Evolutionary conservation across 306 rosid genomes (phyloP).

Genomic region (Parietaria judaica): DNA sequence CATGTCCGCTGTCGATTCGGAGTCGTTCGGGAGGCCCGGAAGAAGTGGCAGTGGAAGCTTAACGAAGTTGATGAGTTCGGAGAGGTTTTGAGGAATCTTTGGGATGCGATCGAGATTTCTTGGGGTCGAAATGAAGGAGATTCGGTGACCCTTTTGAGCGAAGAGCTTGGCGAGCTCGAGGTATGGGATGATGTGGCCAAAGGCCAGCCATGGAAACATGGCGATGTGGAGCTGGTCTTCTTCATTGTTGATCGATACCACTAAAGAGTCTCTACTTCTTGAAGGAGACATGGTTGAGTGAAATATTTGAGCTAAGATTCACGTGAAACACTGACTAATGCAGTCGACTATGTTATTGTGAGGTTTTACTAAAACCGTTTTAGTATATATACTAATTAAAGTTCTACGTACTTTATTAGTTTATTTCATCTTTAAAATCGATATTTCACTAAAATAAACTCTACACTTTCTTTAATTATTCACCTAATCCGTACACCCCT

Average conservation of each 20-base stretch:
- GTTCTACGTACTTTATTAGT: too few species aligned
- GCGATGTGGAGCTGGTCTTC: constrained; percentile 32
- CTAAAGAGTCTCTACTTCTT: not conserved
- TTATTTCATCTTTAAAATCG: too few species aligned
- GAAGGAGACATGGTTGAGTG: not conserved
- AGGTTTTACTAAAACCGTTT: too few species aligned
- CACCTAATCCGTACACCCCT: too few species aligned
- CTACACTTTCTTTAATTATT: too few species aligned
- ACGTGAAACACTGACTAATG: too few species aligned
- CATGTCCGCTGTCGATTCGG: constrained; percentile 19
- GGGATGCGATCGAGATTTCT: constrained; percentile 45
- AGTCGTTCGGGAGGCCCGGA: constrained; percentile 18
- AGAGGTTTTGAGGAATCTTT: constrained; percentile 25
- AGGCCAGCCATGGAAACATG: constrained; percentile 62
- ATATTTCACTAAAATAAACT: too few species aligned
- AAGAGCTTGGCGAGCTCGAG: constrained; percentile 45
- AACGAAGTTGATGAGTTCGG: constrained; percentile 23
- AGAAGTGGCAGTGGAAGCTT: constrained; percentile 31
- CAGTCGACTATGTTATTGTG: too few species aligned
- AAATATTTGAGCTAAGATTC: too few species aligned
- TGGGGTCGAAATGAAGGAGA: constrained; percentile 44
- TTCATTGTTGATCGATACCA: not conserved
- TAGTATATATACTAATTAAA: too few species aligned
- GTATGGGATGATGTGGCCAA: constrained; percentile 45
- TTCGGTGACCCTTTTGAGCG: constrained; percentile 39